Evolutionary conservation across 208 protist species (phyloP).

Genomic region (Borovskyia barvae): DNA sequence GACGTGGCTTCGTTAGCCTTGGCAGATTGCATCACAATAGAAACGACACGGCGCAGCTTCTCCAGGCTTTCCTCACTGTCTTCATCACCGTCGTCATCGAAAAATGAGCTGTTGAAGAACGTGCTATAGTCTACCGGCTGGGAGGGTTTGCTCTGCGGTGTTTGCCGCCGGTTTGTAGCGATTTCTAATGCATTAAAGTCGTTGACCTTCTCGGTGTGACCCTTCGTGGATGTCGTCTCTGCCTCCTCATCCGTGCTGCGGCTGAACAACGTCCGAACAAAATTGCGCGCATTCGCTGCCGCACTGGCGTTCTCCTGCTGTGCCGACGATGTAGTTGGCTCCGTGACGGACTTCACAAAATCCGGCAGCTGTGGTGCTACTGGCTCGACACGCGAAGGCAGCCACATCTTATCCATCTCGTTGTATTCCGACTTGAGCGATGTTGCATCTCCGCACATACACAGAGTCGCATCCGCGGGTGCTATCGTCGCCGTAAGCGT

Average conservation of each 20-base stretch:
- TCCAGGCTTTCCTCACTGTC: constrained; percentile 34
- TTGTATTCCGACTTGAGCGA: too few species aligned
- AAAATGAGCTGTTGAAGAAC: constrained; percentile 31
- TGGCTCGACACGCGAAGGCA: not conserved
- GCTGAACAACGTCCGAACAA: constrained; percentile 34
- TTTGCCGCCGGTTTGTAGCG: constrained; percentile 16
- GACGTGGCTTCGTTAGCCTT: constrained; percentile 15
- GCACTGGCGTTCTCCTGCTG: constrained; percentile 17
- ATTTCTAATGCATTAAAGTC: constrained; percentile 37
- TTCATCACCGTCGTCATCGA: constrained; percentile 43
- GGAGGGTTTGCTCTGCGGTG: constrained; percentile 15
- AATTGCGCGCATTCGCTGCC: constrained; percentile 30
- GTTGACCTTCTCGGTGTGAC: constrained; percentile 8
- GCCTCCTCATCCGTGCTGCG: not conserved
- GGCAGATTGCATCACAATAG: constrained; percentile 36
- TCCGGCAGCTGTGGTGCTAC: constrained; percentile 10
- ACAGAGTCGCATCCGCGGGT: too few species aligned
- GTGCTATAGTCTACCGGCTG: constrained; percentile 26
- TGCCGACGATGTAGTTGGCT: constrained; percentile 16
- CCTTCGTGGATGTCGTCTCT: constrained; percentile 5
- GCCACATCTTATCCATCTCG: not conserved
- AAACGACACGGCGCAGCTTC: constrained; percentile 32
- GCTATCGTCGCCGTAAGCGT: not conserved
- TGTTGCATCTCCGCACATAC: too few species aligned
- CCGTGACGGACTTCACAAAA: constrained; percentile 25